These are phyloP conservation scores for Sugiyamaella sp. DNA, from an alignment of 1,139 yeast species.

Conservation along the genomic window DNA sequence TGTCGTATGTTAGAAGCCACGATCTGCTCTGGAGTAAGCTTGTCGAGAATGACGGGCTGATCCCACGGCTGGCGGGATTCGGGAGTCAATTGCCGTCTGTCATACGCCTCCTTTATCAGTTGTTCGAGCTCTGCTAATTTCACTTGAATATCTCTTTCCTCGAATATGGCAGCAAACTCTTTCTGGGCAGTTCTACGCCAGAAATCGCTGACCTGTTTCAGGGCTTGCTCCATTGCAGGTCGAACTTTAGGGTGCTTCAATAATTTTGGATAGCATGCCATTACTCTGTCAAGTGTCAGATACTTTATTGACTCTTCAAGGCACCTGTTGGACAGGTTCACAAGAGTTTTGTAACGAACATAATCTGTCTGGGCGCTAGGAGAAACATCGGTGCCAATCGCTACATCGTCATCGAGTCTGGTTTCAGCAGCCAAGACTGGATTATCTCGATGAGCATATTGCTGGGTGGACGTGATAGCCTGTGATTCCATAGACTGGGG, in stretches of 20 bases:
- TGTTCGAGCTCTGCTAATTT: conserved; percentile 70
- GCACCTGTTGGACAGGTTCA: conserved; percentile 64
- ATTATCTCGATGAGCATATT: too few species aligned
- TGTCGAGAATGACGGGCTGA: conserved; percentile 36
- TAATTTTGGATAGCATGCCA: conserved; percentile 67
- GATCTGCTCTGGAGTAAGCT: conserved; percentile 39
- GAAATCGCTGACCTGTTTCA: conserved; percentile 60
- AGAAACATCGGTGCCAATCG: too few species aligned
- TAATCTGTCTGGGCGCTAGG: conserved; percentile 19
- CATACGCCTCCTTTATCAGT: conserved; percentile 57
- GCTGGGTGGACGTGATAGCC: too few species aligned
- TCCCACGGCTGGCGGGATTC: conserved; percentile 24
- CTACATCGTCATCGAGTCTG: too few species aligned
- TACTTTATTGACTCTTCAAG: conserved; percentile 66
- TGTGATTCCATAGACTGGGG: too few species aligned
- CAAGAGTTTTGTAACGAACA: conserved; percentile 57
- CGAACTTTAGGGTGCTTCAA: conserved; percentile 53
- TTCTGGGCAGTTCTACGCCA: conserved; percentile 61
- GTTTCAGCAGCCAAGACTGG: too few species aligned
- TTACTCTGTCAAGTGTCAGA: conserved; percentile 60
- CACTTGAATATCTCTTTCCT: conserved; percentile 59
- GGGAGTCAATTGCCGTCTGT: conserved; percentile 34
- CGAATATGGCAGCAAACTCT: conserved; percentile 68
- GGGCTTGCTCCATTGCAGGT: conserved; percentile 57
- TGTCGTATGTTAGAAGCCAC: conserved; percentile 38